These are phyloP conservation scores for Rhinocladiella mackenziei DNA, from an alignment of 2,329 filamentous ascomycete species.

Conservation along the genomic window DNA sequence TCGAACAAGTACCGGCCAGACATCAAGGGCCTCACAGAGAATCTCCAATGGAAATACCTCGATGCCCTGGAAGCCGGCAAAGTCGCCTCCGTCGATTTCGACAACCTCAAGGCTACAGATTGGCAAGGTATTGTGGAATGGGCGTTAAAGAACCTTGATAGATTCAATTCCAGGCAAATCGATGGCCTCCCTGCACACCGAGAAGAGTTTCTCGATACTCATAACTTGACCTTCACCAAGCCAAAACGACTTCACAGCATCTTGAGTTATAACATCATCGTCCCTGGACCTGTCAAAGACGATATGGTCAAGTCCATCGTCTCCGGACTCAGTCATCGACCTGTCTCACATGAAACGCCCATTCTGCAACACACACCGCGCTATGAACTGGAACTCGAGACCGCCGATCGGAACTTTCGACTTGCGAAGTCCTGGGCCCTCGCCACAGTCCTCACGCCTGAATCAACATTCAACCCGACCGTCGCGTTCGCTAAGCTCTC, in stretches of 20 bases:
- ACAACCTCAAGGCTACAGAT: slow-evolving; percentile 43
- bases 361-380: slow-evolving; percentile 6
- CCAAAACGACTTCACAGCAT: slow-evolving; percentile 35
- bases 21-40: slow-evolving; percentile 43
- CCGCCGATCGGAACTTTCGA: slow-evolving; percentile 10
- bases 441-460: slow-evolving; percentile 44
- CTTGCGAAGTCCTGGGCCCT: slow-evolving; percentile 47
- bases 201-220: slow-evolving; percentile 40
- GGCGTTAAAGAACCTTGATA: slow-evolving; percentile 42
- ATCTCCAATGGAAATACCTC: slow-evolving; percentile 46
- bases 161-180: slow-evolving; percentile 36
- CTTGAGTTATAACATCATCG: slow-evolving; percentile 33
- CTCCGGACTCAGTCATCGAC: slow-evolving; percentile 29
- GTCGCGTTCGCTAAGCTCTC: slow-evolving; percentile 35
- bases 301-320: slow-evolving; percentile 34
- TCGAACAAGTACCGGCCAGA: slow-evolving; percentile 38
- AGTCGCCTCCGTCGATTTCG: slow-evolving; percentile 44
- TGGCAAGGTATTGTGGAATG: slow-evolving; percentile 47
- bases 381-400: slow-evolving; percentile 8
- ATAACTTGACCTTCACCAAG: slow-evolving; percentile 40
- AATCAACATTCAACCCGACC: slow-evolving; percentile 39
- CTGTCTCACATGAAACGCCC: too few species aligned
- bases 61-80: slow-evolving; percentile 43
- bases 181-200: slow-evolving; percentile 44
- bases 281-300: slow-evolving; percentile 37